Conservation (phyloP, 2,329 filamentous ascomycete species). For the Bimuria novae-zelandiae region DNA sequence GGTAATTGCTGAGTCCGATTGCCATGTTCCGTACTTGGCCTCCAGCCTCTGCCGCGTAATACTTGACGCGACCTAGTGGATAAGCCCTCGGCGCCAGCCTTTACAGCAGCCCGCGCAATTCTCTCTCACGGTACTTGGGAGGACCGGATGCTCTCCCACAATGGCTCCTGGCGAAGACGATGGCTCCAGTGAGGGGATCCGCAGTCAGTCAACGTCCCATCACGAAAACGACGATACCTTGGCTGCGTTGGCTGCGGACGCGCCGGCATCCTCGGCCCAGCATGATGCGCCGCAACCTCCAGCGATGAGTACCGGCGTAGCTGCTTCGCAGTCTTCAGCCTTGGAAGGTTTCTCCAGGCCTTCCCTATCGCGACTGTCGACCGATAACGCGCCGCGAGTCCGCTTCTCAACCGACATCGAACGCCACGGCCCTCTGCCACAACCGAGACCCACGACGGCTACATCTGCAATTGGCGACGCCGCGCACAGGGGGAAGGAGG, state of each 20-base stretch:
- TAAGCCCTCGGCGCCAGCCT: conserved; percentile 3
- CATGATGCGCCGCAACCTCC: conserved; percentile 7
- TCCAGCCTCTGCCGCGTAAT: conserved; percentile 17
- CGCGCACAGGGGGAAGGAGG: conserved; percentile 15
- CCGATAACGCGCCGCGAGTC: conserved; percentile 37
- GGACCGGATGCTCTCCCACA: conserved; percentile 23
- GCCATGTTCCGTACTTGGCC: background rate
- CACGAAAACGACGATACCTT: conserved; percentile 28
- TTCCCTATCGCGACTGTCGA: conserved; percentile 30
- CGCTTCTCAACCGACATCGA: conserved; percentile 46
- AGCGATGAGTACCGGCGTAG: conserved; percentile 14
- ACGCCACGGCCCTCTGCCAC: conserved; percentile 23
- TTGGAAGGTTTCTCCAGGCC: conserved; percentile 28
- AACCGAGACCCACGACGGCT: conserved; percentile 20
- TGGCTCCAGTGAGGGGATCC: conserved; percentile 29
- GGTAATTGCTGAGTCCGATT: background rate
- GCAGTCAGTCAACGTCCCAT: conserved; percentile 34
- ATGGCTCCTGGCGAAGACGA: conserved; percentile 37
- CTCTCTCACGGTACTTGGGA: background rate
- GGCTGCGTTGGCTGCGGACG: conserved; percentile 12
- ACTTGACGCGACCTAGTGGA: conserved; percentile 7
- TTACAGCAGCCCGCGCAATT: background rate
- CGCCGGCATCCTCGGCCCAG: conserved; percentile 12
- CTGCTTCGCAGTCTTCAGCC: conserved; percentile 28
- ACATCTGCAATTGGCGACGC: conserved; percentile 20